phyloP scores from a whole-genome alignment of 176 grass and related monocot genomes.

The Eleusine coracana region DNA sequence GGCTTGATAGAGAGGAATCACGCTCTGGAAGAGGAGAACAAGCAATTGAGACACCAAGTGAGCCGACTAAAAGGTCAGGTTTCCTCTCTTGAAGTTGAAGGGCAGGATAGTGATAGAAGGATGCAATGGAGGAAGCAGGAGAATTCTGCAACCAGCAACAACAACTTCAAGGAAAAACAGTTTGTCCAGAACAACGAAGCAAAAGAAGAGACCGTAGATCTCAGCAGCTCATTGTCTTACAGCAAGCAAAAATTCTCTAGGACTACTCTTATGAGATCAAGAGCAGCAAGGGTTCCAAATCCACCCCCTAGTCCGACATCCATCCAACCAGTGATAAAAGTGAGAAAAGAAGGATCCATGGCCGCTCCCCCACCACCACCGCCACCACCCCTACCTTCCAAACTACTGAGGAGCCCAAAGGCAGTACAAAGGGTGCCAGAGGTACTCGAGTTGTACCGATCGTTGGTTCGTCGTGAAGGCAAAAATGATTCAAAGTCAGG shows the following conservation, averaged over 20 bases:
- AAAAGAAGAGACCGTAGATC: constrained; percentile 44
- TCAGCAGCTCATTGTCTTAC: constrained; percentile 45
- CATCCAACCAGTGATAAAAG: constrained; percentile 29
- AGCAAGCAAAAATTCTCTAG: constrained; percentile 52
- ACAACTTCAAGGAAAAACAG: constrained; percentile 58
- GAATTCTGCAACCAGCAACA: constrained; percentile 47
- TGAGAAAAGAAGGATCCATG: constrained; percentile 52
- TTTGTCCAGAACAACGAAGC: constrained; percentile 46
- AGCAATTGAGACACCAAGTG: constrained; percentile 77
- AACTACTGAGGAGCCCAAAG: constrained; percentile 55
- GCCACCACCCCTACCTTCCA: constrained; percentile 56
- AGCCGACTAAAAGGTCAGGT: constrained; percentile 65
- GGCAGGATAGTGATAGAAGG: constrained; percentile 65
- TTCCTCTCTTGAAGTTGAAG: constrained; percentile 67
- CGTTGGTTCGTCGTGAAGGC: constrained; percentile 76
- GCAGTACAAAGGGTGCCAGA: constrained; percentile 80
- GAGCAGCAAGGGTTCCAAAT: constrained; percentile 75
- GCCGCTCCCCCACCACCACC: constrained; percentile 62
- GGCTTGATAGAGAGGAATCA: constrained; percentile 68
- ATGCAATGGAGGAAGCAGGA: constrained; percentile 66
- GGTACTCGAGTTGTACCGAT: constrained; percentile 80
- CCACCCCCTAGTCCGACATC: constrained; percentile 64
- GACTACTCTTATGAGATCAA: constrained; percentile 39
- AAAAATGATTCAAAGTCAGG: constrained; percentile 73
- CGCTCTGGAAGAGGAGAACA: constrained; percentile 79